These are phyloP conservation scores for Saussurea involucrata DNA, from an alignment of 129 eudicot species.

Conservation along the genomic window DNA sequence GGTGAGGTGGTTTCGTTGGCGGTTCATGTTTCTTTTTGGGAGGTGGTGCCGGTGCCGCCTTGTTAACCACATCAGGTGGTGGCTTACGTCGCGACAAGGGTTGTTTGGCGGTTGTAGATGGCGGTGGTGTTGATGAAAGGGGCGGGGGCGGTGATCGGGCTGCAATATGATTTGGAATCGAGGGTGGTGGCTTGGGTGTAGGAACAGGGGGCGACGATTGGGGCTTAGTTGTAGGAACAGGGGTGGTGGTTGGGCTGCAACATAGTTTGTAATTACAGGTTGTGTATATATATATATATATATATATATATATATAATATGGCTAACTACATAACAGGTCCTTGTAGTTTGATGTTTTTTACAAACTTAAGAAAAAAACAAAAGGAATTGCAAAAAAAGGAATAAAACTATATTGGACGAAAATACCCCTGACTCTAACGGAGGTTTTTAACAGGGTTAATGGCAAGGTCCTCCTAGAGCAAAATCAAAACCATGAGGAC, in stretches of 20 bases:
- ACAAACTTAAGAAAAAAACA: no score
- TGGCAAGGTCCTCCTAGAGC: no score
- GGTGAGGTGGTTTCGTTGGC: constrained; percentile 53
- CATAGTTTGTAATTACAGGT: constrained; percentile 22
- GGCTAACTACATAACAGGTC: no score
- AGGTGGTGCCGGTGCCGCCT: constrained; percentile 26
- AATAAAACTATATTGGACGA: no score
- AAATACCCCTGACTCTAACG: no score
- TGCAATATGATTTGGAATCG: constrained; percentile 11
- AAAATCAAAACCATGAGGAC: no score
- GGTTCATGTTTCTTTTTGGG: constrained; percentile 28
- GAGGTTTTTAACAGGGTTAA: no score
- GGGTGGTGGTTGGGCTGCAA: constrained; percentile 12
- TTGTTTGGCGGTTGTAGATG: constrained; percentile 5
- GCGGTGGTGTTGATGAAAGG: background rate
- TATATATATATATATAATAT: no score
- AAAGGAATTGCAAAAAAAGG: no score
- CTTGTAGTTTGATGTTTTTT: no score
- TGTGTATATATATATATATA: no score
- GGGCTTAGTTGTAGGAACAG: background rate
- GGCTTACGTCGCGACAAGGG: constrained; percentile 22
- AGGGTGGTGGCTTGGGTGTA: constrained; percentile 18
- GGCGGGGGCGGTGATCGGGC: constrained; percentile 12
- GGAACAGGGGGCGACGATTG: constrained; percentile 11
- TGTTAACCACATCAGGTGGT: constrained; percentile 33